Evolutionary conservation across 352 stramenopile species (phyloP), one percentile per base, ranked within the genome.

Genomic region (Phytophthora pseudosyringae): DNA sequence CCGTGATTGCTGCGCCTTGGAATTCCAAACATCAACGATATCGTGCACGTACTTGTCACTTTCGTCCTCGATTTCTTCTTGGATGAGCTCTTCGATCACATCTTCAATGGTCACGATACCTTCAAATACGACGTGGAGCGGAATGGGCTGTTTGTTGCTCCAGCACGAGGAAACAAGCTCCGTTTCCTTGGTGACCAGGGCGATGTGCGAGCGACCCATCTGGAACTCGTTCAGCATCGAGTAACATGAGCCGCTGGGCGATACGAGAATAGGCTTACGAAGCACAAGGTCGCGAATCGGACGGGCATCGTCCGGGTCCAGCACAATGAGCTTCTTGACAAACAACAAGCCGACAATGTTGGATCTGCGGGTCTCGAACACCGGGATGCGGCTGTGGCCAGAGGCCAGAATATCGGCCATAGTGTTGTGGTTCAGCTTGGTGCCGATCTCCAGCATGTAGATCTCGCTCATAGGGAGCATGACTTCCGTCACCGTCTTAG

Each of bases 41-140:
- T 77, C 78, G 40, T 86, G 76, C 2, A 88, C 78, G 46, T 87
- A 91, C 36, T 89, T 67, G 57, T 95, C 94, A 39, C 70, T 89
- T 66, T 98, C 94, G 67, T 98, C 94, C 55, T 93, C 83, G 58
- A 98, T 98, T 55, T 96, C 83, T 63, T 97, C 89, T 60, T 93
- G 94, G 63, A 86, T 97, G 25, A 96, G 77, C 66, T 95, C 84
- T 64, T 98, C 94, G n/a, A 98, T 81, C 13, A 98, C 79, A 66
- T 98, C 91, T 76, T 98, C 91, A 38, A 98, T 86, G 12, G 92
- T 98, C 7, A 98, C 80, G 50, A 98, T 95, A 7, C 94, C 94
- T 8, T 94, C 67, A 39, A 98, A 88, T 16, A 84, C 69, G 15
- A 88, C 88, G 38, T 61, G 45, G 66, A 73, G 15, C 64, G 73